phyloP scores from a whole-genome alignment of 2,329 filamentous ascomycete genomes.

The Xylaria sp. region DNA sequence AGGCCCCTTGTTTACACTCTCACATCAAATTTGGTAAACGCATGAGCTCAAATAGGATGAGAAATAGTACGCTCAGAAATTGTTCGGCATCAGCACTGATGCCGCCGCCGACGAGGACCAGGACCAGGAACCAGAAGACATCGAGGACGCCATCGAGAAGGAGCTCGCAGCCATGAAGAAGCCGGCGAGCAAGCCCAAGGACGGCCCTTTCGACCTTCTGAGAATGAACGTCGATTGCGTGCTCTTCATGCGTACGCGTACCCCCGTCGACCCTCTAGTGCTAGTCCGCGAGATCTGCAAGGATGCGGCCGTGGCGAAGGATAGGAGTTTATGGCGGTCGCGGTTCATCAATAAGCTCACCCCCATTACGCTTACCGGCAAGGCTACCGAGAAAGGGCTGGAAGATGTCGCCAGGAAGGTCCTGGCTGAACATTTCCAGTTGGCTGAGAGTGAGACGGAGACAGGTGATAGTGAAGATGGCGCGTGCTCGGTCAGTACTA shows the following conservation, averaged over 20 bases:
- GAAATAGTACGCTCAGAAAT: conserved; percentile 71
- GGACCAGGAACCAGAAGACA: conserved; percentile 64
- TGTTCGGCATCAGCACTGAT: conserved; percentile 62
- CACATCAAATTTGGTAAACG: neutral
- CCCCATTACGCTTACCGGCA: conserved; percentile 61
- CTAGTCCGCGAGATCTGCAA: conserved; percentile 65
- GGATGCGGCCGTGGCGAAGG: conserved; percentile 59
- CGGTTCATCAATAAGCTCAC: conserved; percentile 70
- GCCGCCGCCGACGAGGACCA: conserved; percentile 52
- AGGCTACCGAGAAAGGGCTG: conserved; percentile 75
- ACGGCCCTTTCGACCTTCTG: conserved; percentile 63
- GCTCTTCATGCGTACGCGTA: conserved; percentile 68
- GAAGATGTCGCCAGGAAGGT: conserved; percentile 72
- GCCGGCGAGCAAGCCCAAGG: conserved; percentile 53
- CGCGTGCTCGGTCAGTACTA: conserved; percentile 55
- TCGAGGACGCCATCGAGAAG: conserved; percentile 76
- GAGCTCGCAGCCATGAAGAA: conserved; percentile 73
- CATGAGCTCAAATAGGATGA: conserved; percentile 35
- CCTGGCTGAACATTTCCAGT: conserved; percentile 69
- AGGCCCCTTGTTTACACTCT: conserved; percentile 37
- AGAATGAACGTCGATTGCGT: conserved; percentile 69
- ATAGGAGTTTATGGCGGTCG: conserved; percentile 57
- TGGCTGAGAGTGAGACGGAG: conserved; percentile 47
- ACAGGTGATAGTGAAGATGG: conserved; percentile 34
- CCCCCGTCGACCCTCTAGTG: conserved; percentile 65